A percentile compares a stretch with the other conserved stretches of the same genome.
phyloP scores from a whole-genome alignment of 805 yeast species.

The Lachancea dasiensis region DNA sequence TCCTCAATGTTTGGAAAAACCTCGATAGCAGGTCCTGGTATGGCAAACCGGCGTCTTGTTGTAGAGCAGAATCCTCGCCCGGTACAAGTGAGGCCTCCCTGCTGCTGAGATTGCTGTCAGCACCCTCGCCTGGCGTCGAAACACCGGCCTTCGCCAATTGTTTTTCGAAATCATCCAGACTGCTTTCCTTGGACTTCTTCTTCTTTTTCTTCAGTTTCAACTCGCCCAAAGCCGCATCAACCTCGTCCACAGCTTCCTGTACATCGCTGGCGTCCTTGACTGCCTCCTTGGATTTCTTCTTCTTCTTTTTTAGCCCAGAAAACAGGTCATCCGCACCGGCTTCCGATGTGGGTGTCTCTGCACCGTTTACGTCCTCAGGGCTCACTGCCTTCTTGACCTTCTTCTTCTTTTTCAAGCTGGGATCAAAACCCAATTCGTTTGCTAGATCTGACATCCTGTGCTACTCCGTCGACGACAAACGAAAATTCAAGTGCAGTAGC shows the following conservation, averaged over 20 bases:
- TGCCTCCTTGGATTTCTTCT: constrained; percentile 56
- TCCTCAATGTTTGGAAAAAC: constrained; percentile 78
- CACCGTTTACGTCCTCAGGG: constrained; percentile 24
- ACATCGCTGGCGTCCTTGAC: constrained; percentile 32
- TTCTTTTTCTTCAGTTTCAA: constrained; percentile 75
- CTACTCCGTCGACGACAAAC: too few species aligned
- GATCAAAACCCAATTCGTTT: constrained; percentile 58
- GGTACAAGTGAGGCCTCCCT: constrained; percentile 30
- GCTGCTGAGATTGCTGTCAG: constrained; percentile 33
- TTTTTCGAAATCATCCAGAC: constrained; percentile 77
- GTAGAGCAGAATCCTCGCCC: constrained; percentile 31
- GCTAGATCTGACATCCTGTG: constrained; percentile 28
- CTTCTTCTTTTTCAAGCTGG: constrained; percentile 73
- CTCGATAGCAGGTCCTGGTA: constrained; percentile 75
- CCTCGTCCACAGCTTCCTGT: constrained; percentile 38
- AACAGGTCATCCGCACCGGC: constrained; percentile 62
- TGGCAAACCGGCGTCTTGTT: constrained; percentile 53
- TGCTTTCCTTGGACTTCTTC: constrained; percentile 58
- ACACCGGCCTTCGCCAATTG: constrained; percentile 88
- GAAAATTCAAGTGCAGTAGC: too few species aligned
- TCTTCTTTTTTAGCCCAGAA: constrained; percentile 78
- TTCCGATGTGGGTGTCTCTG: constrained; percentile 35
- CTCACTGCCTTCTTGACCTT: constrained; percentile 47
- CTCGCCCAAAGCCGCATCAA: constrained; percentile 62
- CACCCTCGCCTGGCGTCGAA: constrained; percentile 31